Evolutionary conservation across 129 eudicot species (phyloP).

Genomic region (Calendula officinalis): DNA sequence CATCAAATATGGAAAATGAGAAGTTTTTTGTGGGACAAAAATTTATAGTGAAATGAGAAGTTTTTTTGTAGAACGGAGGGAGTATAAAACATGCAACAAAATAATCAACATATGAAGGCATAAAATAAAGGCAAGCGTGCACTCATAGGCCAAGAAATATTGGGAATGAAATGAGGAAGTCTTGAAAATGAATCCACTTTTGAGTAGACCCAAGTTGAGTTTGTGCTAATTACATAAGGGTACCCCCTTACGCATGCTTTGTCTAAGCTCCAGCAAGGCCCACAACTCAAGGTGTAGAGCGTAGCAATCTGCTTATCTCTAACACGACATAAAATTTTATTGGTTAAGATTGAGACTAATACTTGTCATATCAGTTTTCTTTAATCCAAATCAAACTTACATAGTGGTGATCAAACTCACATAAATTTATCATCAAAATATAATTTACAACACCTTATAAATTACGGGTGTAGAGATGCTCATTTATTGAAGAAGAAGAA

Average conservation of each 20-base stretch:
- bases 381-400: no score
- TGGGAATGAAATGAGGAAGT: constrained; percentile 22
- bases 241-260: constrained; percentile 35
- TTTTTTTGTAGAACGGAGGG: no score
- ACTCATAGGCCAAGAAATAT: constrained; percentile 23
- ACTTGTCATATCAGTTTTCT: neutral
- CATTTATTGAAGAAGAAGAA: neutral
- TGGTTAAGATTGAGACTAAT: no score
- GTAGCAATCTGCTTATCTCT: no score
- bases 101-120: neutral
- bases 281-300: constrained; percentile 8
- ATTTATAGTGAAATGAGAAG: no score
- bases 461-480: neutral
- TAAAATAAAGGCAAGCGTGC: constrained; percentile 37
- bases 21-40: no score
- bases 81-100: neutral
- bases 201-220: constrained; percentile 30
- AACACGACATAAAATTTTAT: no score
- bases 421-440: no score
- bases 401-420: no score
- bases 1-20: no score
- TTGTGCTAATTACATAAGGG: constrained; percentile 31
- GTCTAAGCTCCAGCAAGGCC: constrained; percentile 31
- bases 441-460: no score
- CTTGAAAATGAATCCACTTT: constrained; percentile 36